phyloP scores from a whole-genome alignment of 176 grass and related monocot genomes.

The Coix lacrymajobi region DNA sequence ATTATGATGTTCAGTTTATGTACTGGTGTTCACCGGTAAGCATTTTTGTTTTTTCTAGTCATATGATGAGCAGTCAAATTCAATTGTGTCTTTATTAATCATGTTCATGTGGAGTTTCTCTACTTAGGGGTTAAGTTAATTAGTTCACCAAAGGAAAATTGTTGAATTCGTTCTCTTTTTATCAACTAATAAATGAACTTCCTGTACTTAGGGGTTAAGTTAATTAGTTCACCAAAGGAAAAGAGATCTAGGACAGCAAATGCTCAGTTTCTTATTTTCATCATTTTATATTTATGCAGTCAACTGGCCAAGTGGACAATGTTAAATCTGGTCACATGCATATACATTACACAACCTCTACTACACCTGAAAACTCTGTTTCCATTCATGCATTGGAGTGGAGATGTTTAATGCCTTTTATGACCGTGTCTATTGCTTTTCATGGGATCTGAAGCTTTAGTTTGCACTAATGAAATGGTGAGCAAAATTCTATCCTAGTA shows the following conservation, averaged over 20 bases:
- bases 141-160: not conserved
- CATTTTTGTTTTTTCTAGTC: too few species aligned
- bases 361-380: not conserved
- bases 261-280: not conserved
- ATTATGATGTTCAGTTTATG: not conserved
- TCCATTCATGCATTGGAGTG: not conserved
- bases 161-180: not conserved
- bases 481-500: not conserved
- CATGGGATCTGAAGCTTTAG: not conserved
- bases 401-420: not conserved
- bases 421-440: not conserved
- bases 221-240: not conserved
- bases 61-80: too few species aligned
- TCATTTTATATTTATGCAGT: not conserved
- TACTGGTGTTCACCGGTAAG: not conserved
- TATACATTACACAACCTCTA: not conserved
- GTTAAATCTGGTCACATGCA: not conserved
- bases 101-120: too few species aligned
- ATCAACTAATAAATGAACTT: constrained; percentile 11
- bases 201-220: not conserved
- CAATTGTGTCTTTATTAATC: too few species aligned
- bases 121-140: too few species aligned
- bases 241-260: not conserved
- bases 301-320: not conserved
- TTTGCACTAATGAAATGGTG: not conserved